Evolutionary conservation across 208 protist genomes (phyloP).

Genomic region (Histomonas meleagridis): DNA sequence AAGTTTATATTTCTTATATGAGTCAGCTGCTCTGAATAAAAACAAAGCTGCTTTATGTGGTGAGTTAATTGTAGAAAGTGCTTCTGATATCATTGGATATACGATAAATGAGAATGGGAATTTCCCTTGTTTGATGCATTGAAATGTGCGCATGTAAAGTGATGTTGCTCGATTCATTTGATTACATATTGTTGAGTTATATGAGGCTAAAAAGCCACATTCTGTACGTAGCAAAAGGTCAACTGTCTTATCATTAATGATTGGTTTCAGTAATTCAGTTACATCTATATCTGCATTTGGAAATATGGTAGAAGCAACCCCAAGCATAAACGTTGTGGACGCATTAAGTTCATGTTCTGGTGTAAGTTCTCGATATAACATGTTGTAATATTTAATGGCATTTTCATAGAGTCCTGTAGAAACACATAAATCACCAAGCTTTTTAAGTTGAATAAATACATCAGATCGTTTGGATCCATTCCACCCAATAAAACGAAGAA

Average conservation of each 20-base stretch:
- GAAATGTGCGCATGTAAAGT: not conserved
- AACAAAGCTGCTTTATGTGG: not conserved
- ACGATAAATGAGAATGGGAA: not conserved
- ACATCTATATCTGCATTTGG: not conserved
- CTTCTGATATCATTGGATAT: constrained; percentile 23
- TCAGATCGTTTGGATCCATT: not conserved
- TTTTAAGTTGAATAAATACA: not conserved
- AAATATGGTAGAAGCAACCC: not conserved
- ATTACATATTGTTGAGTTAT: not conserved
- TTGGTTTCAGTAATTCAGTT: not conserved
- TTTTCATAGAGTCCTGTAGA: not conserved
- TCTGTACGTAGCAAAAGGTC: not conserved
- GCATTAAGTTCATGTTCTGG: not conserved
- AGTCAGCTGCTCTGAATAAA: not conserved
- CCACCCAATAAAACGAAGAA: not conserved
- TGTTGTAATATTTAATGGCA: not conserved
- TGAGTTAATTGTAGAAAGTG: not conserved
- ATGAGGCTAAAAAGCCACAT: not conserved
- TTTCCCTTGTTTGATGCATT: not conserved
- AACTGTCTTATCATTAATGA: too few species aligned
- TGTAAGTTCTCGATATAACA: not conserved
- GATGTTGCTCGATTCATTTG: not conserved
- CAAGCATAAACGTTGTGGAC: not conserved
- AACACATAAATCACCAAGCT: not conserved
- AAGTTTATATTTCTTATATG: not conserved